Percentiles rank a stretch among this genome's conserved stretches.
These are phyloP conservation scores for Colletotrichum agaves DNA, from an alignment of 2,329 filamentous ascomycete species.

Conservation along the genomic window DNA sequence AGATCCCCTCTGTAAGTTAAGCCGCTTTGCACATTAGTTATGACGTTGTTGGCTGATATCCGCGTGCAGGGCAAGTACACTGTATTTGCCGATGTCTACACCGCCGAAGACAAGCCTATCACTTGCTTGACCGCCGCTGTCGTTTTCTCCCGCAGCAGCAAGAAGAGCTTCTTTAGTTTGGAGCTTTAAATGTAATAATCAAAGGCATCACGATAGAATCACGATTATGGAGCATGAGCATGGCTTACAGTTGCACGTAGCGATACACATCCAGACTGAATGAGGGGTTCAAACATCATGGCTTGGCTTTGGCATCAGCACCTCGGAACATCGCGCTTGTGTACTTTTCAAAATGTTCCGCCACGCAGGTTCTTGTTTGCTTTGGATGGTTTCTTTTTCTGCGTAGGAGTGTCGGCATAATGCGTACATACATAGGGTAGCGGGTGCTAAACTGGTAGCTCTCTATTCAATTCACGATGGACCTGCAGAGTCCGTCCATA, in stretches of 20 bases:
- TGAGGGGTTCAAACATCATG: conserved; percentile 20
- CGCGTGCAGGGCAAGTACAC: conserved; percentile 81
- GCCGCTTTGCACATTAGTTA: not conserved
- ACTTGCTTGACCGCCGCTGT: conserved; percentile 87
- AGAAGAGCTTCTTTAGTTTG: conserved; percentile 47
- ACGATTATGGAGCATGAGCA: conserved; percentile 32
- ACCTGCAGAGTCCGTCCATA: conserved; percentile 5
- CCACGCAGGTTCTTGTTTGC: not conserved
- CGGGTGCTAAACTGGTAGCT: conserved; percentile 30
- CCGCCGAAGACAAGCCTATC: conserved; percentile 76
- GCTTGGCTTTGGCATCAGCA: conserved; percentile 35
- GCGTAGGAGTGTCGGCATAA: conserved; percentile 34
- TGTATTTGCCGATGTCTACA: conserved; percentile 87
- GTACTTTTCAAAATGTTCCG: conserved; percentile 7
- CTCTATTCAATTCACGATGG: conserved; percentile 24
- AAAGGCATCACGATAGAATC: conserved; percentile 20
- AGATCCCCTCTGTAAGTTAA: conserved; percentile 85
- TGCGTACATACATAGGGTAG: conserved; percentile 35
- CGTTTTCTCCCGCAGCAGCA: conserved; percentile 62
- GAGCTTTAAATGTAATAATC: conserved; percentile 50
- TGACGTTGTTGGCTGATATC: conserved; percentile 38
- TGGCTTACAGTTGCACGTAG: conserved; percentile 32
- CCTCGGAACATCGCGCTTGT: conserved; percentile 17
- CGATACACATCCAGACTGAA: conserved; percentile 27
- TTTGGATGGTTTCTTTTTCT: conserved; percentile 15